Evolutionary conservation across 1,284 basidiomycete genomes (phyloP).

Genomic region (Trichosporon ovoides): DNA sequence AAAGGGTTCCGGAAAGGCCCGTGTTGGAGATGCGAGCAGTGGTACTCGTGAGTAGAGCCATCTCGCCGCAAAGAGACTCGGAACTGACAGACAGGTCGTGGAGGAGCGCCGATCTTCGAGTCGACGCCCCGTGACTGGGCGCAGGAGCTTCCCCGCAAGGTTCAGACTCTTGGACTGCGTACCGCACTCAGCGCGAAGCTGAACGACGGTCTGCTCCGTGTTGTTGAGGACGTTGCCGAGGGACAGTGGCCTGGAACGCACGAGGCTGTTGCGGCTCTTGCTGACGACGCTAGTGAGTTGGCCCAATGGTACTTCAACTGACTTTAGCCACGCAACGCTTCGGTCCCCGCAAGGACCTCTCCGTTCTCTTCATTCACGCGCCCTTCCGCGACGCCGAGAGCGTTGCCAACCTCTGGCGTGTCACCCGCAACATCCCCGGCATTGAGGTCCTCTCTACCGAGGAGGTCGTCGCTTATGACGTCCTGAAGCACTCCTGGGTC

Average conservation of each 20-base stretch:
- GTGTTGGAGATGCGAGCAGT: constrained; percentile 80
- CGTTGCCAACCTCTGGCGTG: constrained; percentile 22
- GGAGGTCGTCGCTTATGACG: constrained; percentile 68
- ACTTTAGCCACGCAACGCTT: constrained; percentile 26
- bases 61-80: too few species aligned
- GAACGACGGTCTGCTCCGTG: constrained; percentile 64
- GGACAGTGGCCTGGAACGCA: constrained; percentile 40
- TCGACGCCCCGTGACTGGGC: constrained; percentile 86
- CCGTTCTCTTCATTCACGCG: constrained; percentile 45
- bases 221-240: constrained; percentile 69
- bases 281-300: constrained; percentile 16
- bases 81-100: constrained; percentile 52
- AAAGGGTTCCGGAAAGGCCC: constrained; percentile 88
- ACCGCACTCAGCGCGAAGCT: constrained; percentile 78
- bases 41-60: constrained; percentile 70
- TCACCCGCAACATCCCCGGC: constrained; percentile 52
- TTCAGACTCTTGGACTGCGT: constrained; percentile 86
- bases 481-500: constrained; percentile 61
- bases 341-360: constrained; percentile 32
- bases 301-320: background rate
- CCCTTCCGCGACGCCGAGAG: constrained; percentile 24
- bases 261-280: constrained; percentile 32
- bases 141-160: constrained; percentile 82
- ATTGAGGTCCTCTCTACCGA: constrained; percentile 60
- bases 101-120: constrained; percentile 87